Evolutionary conservation across 768 basidiomycete species (phyloP).

Genomic region (Termitomyces sp.): DNA sequence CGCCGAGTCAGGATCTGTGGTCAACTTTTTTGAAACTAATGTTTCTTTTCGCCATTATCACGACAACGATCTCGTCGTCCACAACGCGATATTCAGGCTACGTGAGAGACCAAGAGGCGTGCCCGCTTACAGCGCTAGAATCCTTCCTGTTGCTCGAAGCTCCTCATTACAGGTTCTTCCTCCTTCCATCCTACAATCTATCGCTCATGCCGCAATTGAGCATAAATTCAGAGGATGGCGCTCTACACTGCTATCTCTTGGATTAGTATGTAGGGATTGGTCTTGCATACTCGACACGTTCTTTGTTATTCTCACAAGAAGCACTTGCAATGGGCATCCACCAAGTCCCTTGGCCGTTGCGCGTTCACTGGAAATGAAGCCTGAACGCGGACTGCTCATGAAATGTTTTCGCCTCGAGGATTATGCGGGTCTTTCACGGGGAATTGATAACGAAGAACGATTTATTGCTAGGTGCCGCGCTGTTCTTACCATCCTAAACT

Average conservation of each 20-base stretch:
- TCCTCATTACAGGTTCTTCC: neutral
- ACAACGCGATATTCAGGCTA: neutral
- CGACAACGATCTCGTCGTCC: neutral
- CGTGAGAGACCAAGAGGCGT: neutral
- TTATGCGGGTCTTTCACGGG: neutral
- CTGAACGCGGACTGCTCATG: slow-evolving; percentile 9
- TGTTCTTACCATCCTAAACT: slow-evolving; percentile 5
- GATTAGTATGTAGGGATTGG: slow-evolving; percentile 11
- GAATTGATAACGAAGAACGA: slow-evolving; percentile 3
- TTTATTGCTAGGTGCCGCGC: slow-evolving; percentile 3
- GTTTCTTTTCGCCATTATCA: neutral
- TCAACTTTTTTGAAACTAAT: slow-evolving; percentile 4
- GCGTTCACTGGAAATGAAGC: slow-evolving; percentile 5
- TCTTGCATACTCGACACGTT: slow-evolving; percentile 11
- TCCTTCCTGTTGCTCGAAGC: neutral
- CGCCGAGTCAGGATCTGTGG: neutral
- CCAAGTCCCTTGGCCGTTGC: slow-evolving; percentile 1
- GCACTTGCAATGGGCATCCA: neutral
- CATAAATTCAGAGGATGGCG: slow-evolving; percentile 6
- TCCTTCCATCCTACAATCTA: neutral
- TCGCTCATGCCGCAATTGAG: neutral
- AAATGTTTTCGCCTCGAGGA: slow-evolving; percentile 3
- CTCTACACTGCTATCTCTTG: slow-evolving; percentile 4
- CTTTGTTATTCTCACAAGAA: slow-evolving; percentile 4
- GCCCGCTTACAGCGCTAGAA: slow-evolving; percentile 1